phyloP scores from a whole-genome alignment of 1,284 basidiomycete species.

The Heterobasidion irregulare region DNA sequence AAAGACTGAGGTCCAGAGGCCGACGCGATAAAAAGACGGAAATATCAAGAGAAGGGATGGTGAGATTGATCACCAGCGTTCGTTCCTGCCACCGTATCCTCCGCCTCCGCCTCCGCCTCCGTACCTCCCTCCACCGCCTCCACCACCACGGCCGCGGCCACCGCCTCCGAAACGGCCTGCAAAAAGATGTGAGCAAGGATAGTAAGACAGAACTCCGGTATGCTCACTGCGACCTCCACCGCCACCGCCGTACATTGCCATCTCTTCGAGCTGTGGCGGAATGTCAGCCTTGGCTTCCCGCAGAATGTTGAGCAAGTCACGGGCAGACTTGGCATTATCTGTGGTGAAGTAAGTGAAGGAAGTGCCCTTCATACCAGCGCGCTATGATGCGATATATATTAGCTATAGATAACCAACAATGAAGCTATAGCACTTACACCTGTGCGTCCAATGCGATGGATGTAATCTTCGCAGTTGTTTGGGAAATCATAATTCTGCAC shows the following conservation, averaged over 20 bases:
- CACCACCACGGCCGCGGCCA: constrained; percentile 39
- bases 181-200: constrained; percentile 4
- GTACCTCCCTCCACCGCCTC: constrained; percentile 29
- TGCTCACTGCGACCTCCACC: constrained; percentile 66
- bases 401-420: background rate
- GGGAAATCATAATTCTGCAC: constrained; percentile 92
- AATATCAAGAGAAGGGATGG: constrained; percentile 2
- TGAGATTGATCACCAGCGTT: constrained; percentile 27
- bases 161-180: constrained; percentile 53
- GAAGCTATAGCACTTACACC: constrained; percentile 40
- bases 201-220: background rate
- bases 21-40: background rate
- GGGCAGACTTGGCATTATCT: constrained; percentile 90
- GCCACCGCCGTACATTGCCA: constrained; percentile 81
- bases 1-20: background rate
- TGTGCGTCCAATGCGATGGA: constrained; percentile 89
- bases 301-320: constrained; percentile 86
- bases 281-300: constrained; percentile 86
- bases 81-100: constrained; percentile 20
- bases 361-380: constrained; percentile 83
- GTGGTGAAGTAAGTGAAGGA: constrained; percentile 97
- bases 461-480: constrained; percentile 93
- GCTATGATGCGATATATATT: constrained; percentile 30
- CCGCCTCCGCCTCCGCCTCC: constrained; percentile 26
- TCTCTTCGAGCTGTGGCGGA: constrained; percentile 89